These are phyloP conservation scores for Psilocybe azurescens DNA, from an alignment of 768 basidiomycete genomes.

Conservation along the genomic window DNA sequence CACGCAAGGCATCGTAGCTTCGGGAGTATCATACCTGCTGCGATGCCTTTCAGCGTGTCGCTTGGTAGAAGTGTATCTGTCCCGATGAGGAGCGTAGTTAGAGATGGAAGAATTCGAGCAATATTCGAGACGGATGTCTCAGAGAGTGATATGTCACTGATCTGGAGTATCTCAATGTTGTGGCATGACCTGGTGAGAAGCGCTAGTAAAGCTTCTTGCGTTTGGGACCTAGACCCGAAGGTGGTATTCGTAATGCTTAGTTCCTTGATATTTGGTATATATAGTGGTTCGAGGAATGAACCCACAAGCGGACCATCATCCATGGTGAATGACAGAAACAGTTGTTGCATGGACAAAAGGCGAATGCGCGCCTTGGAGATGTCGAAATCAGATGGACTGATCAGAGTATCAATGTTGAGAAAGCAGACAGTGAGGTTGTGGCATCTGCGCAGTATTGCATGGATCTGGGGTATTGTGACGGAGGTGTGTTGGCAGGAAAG, in stretches of 20 bases:
- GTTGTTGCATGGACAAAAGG: not conserved
- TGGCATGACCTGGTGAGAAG: constrained; percentile 10
- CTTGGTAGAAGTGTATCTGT: not conserved
- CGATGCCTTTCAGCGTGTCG: not conserved
- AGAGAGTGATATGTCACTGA: not conserved
- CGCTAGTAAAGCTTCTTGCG: not conserved
- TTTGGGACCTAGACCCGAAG: not conserved
- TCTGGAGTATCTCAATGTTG: constrained; percentile 8
- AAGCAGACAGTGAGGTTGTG: not conserved
- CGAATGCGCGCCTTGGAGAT: not conserved
- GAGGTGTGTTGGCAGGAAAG: constrained; percentile 4
- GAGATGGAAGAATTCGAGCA: not conserved
- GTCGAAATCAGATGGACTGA: not conserved
- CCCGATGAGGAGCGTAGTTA: constrained; percentile 5
- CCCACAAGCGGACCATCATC: not conserved
- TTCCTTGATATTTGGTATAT: constrained; percentile 5
- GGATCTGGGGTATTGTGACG: not conserved
- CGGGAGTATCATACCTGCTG: constrained; percentile 1
- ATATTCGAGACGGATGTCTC: not conserved
- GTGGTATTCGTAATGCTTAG: not conserved
- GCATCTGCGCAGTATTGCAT: not conserved
- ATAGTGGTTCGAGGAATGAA: constrained; percentile 6
- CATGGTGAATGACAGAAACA: not conserved
- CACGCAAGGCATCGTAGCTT: constrained; percentile 4
- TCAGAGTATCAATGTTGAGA: not conserved